Conservation (phyloP, 2,329 filamentous ascomycete genomes). For the Leptographium wingfieldii region DNA sequence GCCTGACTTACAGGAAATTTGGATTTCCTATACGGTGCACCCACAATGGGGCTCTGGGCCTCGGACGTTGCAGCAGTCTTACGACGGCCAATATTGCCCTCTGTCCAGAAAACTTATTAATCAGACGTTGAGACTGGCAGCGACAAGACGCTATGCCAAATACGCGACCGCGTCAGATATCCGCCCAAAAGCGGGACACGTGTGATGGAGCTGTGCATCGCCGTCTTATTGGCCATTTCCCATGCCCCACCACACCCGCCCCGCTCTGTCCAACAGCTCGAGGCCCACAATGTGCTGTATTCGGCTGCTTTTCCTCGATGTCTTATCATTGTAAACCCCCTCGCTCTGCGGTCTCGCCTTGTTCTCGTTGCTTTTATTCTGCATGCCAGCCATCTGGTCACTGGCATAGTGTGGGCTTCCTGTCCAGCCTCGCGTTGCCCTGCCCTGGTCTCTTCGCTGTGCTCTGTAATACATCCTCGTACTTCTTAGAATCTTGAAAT, state of each 20-base stretch:
- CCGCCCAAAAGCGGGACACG: conserved; percentile 7
- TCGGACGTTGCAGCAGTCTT: no score
- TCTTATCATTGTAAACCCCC: neutral
- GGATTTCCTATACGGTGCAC: no score
- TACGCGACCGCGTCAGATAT: neutral
- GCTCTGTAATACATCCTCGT: no score
- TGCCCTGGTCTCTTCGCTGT: no score
- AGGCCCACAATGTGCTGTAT: conserved; percentile 3
- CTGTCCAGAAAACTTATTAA: neutral
- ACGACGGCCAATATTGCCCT: no score
- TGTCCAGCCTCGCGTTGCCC: neutral
- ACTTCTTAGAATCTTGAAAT: no score
- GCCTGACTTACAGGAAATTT: neutral
- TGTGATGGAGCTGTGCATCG: conserved; percentile 2
- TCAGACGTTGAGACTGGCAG: neutral
- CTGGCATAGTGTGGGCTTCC: neutral
- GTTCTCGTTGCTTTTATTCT: neutral
- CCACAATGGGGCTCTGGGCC: no score
- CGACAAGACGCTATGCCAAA: neutral
- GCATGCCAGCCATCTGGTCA: neutral
- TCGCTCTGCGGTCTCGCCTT: neutral
- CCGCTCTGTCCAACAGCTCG: conserved; percentile 2
- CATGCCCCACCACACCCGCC: neutral
- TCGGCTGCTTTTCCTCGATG: conserved; percentile 1
- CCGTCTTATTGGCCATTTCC: conserved; percentile 3